Base-by-base conservation (phyloP, 371 early-diverging fungal genomes). In the Dichotomocladium elegans region DNA sequence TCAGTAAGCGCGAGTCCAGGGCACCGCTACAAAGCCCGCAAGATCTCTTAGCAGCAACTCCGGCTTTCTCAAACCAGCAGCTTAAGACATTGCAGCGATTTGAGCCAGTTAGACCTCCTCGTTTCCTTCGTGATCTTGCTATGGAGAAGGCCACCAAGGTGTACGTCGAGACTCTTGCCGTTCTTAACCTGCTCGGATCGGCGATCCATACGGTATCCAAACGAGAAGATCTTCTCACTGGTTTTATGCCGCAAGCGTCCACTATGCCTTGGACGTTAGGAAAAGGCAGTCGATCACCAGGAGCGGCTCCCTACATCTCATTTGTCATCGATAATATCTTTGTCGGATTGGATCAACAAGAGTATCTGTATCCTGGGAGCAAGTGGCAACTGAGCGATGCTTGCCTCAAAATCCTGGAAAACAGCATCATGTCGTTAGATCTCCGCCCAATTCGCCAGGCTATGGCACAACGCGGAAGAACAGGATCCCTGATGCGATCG, bases 81-180 rank as follows among this genome's bases (percentile, higher is more conserved):
- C 46, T 40, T 53, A 60, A 31, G 27, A 26, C 25, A 15, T 19
- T 24, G 30, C 42, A 6, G 9, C 47, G 31, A 4, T 44, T 15
- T 10, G 10, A 15, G 19, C 31, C 40, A 11, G 27, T 15, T 12
- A 41, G 25, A 22, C 33, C 24, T 11, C 48, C 62, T 9, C 61
- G 62, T 0, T 50, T 72, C 21, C n/a, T 72, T 5, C 61, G 47
- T 28, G 73, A 72, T 30, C 50, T 72, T 4, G 47, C 54, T 30
- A 28, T 58, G 14, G 71, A 76, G 41, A 64, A 84, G 0, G 59
- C 73, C 1, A 80, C 70, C 27, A 86, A 88, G 51, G 79, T 83
- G 0, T 98, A 89, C 60, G 86, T 91, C 0, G 91, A 93, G 65
- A 95, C 94, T 0, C 58, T 87, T 9, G 87, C 95, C 1, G 88